A percentile compares a stretch with the other conserved stretches of the same genome.
Evolutionary conservation across 768 basidiomycete species (phyloP).

Genomic region (Favolaschia claudopus): DNA sequence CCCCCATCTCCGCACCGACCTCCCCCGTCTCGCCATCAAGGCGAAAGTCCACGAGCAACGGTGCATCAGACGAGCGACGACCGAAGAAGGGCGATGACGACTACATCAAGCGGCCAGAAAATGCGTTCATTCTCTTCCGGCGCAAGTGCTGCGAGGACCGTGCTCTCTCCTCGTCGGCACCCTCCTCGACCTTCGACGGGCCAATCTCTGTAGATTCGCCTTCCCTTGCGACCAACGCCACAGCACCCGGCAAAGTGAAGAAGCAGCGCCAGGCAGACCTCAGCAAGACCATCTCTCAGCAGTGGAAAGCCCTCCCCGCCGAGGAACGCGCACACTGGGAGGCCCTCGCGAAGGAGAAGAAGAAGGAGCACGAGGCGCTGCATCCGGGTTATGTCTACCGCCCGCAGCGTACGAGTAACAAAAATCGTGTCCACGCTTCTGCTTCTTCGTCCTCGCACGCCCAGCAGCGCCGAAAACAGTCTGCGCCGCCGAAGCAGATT

Average conservation of each 20-base stretch:
- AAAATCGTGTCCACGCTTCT: conserved; percentile 36
- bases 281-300: conserved; percentile 81
- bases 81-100: conserved; percentile 80
- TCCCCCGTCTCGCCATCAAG: conserved; percentile 53
- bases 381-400: conserved; percentile 83
- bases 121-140: conserved; percentile 86
- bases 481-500: neutral
- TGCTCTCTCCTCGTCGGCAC: neutral
- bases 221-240: conserved; percentile 21
- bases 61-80: conserved; percentile 56
- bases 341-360: conserved; percentile 76
- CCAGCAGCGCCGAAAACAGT: neutral
- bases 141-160: conserved; percentile 80
- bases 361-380: conserved; percentile 77
- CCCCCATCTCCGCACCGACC: conserved; percentile 46
- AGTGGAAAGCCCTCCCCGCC: conserved; percentile 73
- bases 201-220: neutral
- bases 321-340: conserved; percentile 81
- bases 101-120: conserved; percentile 85
- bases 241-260: conserved; percentile 44
- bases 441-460: neutral
- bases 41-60: conserved; percentile 57
- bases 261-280: conserved; percentile 82
- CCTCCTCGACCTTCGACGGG: neutral
- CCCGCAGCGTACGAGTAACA: conserved; percentile 60